phyloP scores from a whole-genome alignment of 495 filamentous ascomycete genomes.

The Parathielavia hyrcaniae region DNA sequence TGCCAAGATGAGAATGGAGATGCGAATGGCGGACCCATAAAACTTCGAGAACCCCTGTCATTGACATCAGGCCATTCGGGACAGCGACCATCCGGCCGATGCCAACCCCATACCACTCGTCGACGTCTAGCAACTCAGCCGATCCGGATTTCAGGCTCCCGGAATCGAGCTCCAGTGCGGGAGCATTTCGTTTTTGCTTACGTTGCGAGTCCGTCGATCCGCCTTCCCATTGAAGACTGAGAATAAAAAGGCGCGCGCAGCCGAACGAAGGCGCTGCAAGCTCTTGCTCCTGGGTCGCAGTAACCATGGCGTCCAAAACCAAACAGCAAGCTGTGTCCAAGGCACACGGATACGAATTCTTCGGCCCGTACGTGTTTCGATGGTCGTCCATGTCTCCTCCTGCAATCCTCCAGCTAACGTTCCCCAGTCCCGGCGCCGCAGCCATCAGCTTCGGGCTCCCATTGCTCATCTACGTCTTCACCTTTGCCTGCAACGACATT shows the following conservation, averaged over 20 bases:
- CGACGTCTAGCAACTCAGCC: too few species aligned
- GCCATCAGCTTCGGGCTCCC: slow-evolving; percentile 73
- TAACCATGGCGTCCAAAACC: slow-evolving; percentile 26
- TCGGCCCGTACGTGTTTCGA: slow-evolving; percentile 66
- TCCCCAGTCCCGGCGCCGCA: slow-evolving; percentile 63
- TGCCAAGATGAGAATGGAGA: too few species aligned
- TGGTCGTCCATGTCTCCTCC: not conserved
- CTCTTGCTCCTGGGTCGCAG: not conserved
- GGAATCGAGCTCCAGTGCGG: too few species aligned
- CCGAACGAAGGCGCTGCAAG: not conserved
- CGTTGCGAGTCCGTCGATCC: too few species aligned
- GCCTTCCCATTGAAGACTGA: not conserved
- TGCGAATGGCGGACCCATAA: too few species aligned
- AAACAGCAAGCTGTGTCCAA: slow-evolving; percentile 18
- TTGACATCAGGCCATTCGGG: too few species aligned
- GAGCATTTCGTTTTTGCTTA: too few species aligned
- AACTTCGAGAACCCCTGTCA: too few species aligned
- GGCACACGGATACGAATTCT: slow-evolving; percentile 65
- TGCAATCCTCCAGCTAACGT: not conserved
- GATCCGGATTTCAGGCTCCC: too few species aligned
- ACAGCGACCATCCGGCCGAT: too few species aligned
- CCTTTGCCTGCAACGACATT: slow-evolving; percentile 86
- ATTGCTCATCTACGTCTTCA: slow-evolving; percentile 61
- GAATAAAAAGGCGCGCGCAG: not conserved
- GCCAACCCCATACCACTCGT: too few species aligned